Base-by-base conservation (phyloP, 1,284 basidiomycete genomes). In the Ceratobasidium papillatum region DNA sequence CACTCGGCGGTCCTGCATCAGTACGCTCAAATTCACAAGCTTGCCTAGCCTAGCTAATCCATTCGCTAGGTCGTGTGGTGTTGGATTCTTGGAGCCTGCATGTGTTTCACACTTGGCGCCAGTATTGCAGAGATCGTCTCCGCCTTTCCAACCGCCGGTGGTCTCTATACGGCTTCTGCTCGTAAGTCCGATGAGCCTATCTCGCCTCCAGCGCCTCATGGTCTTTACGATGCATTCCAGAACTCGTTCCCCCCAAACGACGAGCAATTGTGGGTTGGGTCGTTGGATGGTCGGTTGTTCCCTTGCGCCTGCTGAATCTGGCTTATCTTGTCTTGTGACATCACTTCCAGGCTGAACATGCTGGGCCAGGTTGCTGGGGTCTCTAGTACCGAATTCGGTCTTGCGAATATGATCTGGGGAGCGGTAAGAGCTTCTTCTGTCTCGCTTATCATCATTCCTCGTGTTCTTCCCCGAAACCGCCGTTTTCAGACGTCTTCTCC, bases 331-430 rank as follows among this genome's bases (percentile, higher is more conserved):
- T 3, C 43, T 36, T 59, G 32, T 43, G 56, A 75, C n/a, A 74
- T 76, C 19, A 78, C 81, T 58, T 69, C 45, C 38, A 69, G 66
- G 93, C 86, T 97, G 65, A 97, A 96, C 81, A 89, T 95, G 58
- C 89, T 96, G 12, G 94, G 94, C 85, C 94, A 95, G 81, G 88
- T 94, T 73, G 91, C 92, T 3, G 94, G 94, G 41, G 84, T 95
- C 58, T 89, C 93, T 0, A 94, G 93, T 1, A 95, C 94, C 1
- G 95, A 96, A 82, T 97, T 93, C 80, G 95, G 95, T 74, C 86
- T 98, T 27, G 87, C 92, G 34, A 88, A 89, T 80, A 96, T 97
- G 95, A 95, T 97, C 77, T 91, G 93, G 83, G 90, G 91, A 14
- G 94, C 92, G 0, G 90, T 88, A 22, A 87, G 69, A 27, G 22